Percentiles rank a stretch among this genome's conserved stretches.
These are phyloP conservation scores for Oryza meridionalis DNA, from an alignment of 176 grass and related monocot species.

Conservation along the genomic window DNA sequence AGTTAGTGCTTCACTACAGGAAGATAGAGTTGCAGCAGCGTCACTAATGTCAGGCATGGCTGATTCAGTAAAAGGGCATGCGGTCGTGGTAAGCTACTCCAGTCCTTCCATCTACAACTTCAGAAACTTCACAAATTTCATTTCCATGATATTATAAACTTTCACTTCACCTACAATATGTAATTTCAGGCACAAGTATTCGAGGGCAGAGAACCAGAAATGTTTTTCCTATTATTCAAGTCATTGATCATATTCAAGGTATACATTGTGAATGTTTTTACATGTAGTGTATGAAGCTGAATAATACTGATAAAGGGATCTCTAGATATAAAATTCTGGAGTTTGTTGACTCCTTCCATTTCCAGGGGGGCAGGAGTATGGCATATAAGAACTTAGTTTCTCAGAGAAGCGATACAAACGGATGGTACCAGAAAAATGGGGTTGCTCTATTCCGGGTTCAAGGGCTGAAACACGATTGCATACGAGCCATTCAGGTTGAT, in stretches of 20 bases:
- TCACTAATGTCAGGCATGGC: constrained; percentile 55
- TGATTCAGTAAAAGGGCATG: constrained; percentile 60
- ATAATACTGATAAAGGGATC: constrained; percentile 5
- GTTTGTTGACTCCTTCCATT: constrained; percentile 25
- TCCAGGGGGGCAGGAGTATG: constrained; percentile 67
- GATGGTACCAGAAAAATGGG: constrained; percentile 52
- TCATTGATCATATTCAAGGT: constrained; percentile 86
- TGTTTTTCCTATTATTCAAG: constrained; percentile 78
- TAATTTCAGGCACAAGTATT: constrained; percentile 64
- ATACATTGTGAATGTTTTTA: constrained; percentile 30
- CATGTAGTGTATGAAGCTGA: not conserved
- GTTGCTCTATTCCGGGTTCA: constrained; percentile 77
- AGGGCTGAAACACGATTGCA: constrained; percentile 69
- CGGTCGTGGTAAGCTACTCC: constrained; percentile 52
- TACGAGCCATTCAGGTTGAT: constrained; percentile 85
- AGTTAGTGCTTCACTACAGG: constrained; percentile 50
- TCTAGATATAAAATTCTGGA: constrained; percentile 28
- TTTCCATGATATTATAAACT: not conserved
- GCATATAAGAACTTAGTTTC: constrained; percentile 59
- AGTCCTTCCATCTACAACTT: constrained; percentile 8
- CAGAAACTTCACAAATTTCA: not conserved
- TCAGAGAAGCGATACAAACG: constrained; percentile 45
- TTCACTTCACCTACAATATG: constrained; percentile 32
- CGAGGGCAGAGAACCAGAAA: constrained; percentile 72
- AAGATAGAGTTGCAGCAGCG: constrained; percentile 47